These are phyloP conservation scores for Suillus cothurnatus DNA, from an alignment of 768 basidiomycete species.

Conservation along the genomic window DNA sequence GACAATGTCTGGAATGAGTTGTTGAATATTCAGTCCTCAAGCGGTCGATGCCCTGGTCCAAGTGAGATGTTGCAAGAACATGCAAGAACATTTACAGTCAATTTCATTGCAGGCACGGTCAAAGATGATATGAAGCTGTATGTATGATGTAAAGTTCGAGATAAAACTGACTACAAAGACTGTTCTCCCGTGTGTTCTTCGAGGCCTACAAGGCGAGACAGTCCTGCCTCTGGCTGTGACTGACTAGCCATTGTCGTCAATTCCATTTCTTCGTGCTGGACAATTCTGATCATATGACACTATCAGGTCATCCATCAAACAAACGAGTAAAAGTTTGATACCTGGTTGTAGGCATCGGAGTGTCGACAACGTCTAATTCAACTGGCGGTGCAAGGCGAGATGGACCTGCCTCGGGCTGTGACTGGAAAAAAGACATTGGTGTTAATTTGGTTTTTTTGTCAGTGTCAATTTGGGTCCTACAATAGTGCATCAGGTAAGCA, in stretches of 20 bases:
- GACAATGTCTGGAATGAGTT: background rate
- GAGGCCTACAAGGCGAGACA: background rate
- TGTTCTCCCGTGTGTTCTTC: background rate
- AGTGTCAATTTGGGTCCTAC: background rate
- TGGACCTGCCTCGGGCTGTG: background rate
- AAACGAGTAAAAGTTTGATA: background rate
- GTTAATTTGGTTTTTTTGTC: background rate
- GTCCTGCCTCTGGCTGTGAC: background rate
- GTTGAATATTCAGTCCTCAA: background rate
- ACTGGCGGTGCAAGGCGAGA: background rate
- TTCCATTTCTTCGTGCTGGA: no score
- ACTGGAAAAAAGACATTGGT: background rate
- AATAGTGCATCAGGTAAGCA: background rate
- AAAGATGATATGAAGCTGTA: background rate
- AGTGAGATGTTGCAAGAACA: no score
- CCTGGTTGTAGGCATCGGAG: background rate
- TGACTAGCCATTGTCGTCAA: background rate
- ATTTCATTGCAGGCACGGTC: background rate
- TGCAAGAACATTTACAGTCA: no score
- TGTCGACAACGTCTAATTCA: background rate
- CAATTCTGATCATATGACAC: background rate
- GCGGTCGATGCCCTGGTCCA: background rate
- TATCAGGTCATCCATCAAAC: background rate
- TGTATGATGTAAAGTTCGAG: background rate
- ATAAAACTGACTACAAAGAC: background rate